Evolutionary conservation across 305 asterid genomes (phyloP), one percentile per base, ranked within the genome.

Genomic region (Stenogyne calaminthoides): DNA sequence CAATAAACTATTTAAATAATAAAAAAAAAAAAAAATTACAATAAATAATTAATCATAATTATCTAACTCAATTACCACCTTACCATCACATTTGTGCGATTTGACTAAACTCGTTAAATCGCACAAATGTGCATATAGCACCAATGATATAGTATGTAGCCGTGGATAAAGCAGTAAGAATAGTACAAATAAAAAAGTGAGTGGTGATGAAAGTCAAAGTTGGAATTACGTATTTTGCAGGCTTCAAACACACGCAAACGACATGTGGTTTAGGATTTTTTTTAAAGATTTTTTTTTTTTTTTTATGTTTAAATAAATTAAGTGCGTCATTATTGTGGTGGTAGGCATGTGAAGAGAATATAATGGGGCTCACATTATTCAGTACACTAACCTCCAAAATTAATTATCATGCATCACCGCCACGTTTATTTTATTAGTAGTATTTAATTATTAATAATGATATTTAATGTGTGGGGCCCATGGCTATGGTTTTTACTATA

Each of bases 181-280:
- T 19, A 3, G 25, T 2, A 3, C 7, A 9, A 2, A 71, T 22
- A 1, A 12, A 11, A 22, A 56, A 49, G 40, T 8, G 49, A 27
- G 64, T 19, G 12, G 42, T 56, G 82, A 73, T 70, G 76, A 80
- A 82, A 85, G 85, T 82, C 81, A 80, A 78, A 76, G 69, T 63
- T 59, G 67, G 76, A 64, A 70, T 80, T 80, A 12, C 22, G 64
- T 57, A 40, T 67, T 67, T 75, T 56, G 39, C 74, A 82, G 79
- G 81, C 80, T 62, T 72, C 55, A 74, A 76, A 78, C 78, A 49
- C 78, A 80, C 84, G 82, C 85, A 78, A 62, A 59, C 29, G 80
- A 34, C 82, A 83, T 70, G 86, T 80, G 84, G 55, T 37, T 64
- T 68, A 46, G n/a, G 74, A 52, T 64, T 81, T 67, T 81, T 67